These are phyloP conservation scores for Leucaena leucocephala DNA, from an alignment of 306 rosid species.

Conservation along the genomic window DNA sequence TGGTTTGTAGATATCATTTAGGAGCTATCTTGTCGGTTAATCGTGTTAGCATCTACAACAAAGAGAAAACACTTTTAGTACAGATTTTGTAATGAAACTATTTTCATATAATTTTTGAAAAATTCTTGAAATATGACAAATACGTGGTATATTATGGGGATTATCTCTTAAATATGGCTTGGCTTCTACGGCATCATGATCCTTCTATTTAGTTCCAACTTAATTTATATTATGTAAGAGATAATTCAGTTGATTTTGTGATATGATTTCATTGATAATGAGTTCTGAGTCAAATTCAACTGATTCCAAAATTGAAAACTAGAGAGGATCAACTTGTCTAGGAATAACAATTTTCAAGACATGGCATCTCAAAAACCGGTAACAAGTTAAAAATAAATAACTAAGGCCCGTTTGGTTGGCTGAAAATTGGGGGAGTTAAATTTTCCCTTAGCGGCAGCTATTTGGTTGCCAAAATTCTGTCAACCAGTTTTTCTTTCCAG, in stretches of 20 bases:
- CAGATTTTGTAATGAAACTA: neutral
- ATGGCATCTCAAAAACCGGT: too few relatives aligned
- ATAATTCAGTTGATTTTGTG: constrained; percentile 7
- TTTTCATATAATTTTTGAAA: neutral
- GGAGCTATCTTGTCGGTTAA: constrained; percentile 15
- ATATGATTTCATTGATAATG: constrained; percentile 16
- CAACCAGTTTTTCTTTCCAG: too few relatives aligned
- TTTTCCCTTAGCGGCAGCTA: too few relatives aligned
- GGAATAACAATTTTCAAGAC: too few relatives aligned
- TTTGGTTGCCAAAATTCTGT: too few relatives aligned
- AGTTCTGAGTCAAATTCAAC: constrained; percentile 26
- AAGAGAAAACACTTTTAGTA: neutral
- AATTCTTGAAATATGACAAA: too few relatives aligned
- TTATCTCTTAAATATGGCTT: neutral
- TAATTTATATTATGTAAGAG: constrained; percentile 9
- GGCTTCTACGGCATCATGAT: neutral
- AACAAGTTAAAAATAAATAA: too few relatives aligned
- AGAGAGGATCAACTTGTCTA: neutral
- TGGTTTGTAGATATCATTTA: constrained; percentile 26
- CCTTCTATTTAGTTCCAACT: neutral
- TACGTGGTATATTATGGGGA: neutral
- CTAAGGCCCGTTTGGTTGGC: too few relatives aligned
- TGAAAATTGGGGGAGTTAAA: too few relatives aligned
- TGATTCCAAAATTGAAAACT: neutral
- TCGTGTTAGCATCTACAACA: neutral